Evolutionary conservation across 768 basidiomycete genomes (phyloP), one percentile per base, ranked within the genome.

Genomic region (Russula dissimulans): DNA sequence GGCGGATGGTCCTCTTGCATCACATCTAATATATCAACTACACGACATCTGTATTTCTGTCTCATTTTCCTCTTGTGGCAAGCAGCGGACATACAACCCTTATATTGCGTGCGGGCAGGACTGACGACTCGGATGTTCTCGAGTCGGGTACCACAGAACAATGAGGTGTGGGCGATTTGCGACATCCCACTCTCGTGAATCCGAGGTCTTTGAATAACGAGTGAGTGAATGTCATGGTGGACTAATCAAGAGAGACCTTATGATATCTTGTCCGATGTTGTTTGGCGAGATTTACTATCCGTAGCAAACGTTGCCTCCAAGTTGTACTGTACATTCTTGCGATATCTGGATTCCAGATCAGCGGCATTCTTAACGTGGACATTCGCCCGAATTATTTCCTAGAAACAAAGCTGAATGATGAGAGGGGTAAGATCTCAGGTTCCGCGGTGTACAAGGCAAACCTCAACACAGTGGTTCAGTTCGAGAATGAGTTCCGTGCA

Each of bases 311-410:
- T 87, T 47, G 87, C 86, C 67, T 90, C 87, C 59, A 97, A 71
- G 70, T 95, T 95, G 70, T 93, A 95, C 70, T 89, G 86, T 54
- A 94, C 93, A 73, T 97, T 97, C 74, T 91, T 86, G 64, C 87
- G 79, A 71, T 97, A 97, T 71, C 92, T 93, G 42, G 83, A 83
- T 38, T 89, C 81, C 17, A 97, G 77, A 69, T 92, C 86, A 3
- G 94, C 86, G 0, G 93, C 88, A 42, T 83, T 85, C 68, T 86
- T 85, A 46, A 93, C 83, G 36, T 83, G 82, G 0, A 82, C 78
- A 62, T 93, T 91, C 7, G 89, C 90, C 15, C 82, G 79, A 44
- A 89, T 73, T 67, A 93, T 87, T 72, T 92, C 89, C 89, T 93
- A 68, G 34, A 48, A 54, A 57, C 17, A 17, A 41, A 15, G 1